Conservation (phyloP, 2,329 filamentous ascomycete species). For the Calonectria honghensis region DNA sequence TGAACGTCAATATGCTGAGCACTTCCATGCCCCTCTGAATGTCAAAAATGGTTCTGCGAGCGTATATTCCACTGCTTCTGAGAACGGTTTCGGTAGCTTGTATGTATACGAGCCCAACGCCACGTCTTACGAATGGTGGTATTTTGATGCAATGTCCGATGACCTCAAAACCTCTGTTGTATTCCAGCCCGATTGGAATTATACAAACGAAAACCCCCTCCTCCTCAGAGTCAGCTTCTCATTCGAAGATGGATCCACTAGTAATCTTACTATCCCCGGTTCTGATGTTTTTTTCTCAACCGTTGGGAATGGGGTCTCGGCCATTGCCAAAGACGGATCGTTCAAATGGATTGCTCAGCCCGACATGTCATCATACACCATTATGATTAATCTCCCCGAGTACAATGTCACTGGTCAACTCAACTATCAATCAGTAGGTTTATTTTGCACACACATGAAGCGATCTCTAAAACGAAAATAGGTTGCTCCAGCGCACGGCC, state of each 20-base stretch:
- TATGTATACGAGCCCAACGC: background rate
- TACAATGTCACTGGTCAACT: too few species aligned
- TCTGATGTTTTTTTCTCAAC: background rate
- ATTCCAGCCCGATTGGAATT: constrained; percentile 4
- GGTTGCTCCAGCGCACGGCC: too few species aligned
- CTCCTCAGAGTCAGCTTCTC: background rate
- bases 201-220: background rate
- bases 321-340: background rate
- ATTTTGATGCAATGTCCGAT: background rate
- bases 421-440: too few species aligned
- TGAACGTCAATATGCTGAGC: background rate
- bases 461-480: too few species aligned
- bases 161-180: background rate
- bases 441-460: too few species aligned
- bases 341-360: background rate
- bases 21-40: background rate
- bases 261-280: background rate
- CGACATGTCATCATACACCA: too few species aligned
- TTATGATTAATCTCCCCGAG: too few species aligned
- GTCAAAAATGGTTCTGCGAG: background rate
- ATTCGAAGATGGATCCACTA: background rate
- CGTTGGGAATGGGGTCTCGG: background rate
- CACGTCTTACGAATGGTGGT: constrained; percentile 4
- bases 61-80: background rate
- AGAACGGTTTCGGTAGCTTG: background rate